phyloP scores from a whole-genome alignment of 495 filamentous ascomycete genomes.

The Penicillium arizonense region DNA sequence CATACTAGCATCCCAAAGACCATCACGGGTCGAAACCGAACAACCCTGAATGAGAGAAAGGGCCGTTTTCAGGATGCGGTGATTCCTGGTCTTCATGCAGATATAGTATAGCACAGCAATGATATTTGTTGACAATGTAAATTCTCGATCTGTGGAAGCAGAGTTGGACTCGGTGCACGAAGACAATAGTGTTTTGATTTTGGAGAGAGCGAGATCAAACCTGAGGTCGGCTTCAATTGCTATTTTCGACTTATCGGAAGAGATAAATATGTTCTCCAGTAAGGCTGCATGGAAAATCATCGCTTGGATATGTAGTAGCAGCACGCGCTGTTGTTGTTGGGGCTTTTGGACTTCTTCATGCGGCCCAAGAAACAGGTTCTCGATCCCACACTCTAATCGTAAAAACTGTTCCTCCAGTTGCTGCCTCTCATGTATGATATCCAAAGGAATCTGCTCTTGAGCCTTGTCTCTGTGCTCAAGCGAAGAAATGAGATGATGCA shows the following conservation, averaged over 20 bases:
- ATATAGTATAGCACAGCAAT: conserved; percentile 18
- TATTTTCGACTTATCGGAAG: neutral
- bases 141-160: neutral
- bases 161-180: neutral
- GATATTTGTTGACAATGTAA: conserved; percentile 19
- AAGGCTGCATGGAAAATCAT: conserved; percentile 11
- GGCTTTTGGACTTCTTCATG: neutral
- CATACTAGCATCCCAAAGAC: conserved; percentile 18
- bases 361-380: neutral
- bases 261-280: conserved; percentile 9
- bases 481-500: conserved; percentile 13
- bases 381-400: conserved; percentile 1
- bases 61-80: neutral
- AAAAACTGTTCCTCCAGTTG: conserved; percentile 7
- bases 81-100: conserved; percentile 17
- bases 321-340: neutral
- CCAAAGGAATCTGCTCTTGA: conserved; percentile 5
- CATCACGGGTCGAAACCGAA: conserved; percentile 12
- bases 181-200: conserved; percentile 11
- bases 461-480: conserved; percentile 4
- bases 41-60: conserved; percentile 13
- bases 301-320: conserved; percentile 10
- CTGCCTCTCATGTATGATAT: conserved; percentile 11
- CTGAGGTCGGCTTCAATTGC: neutral
- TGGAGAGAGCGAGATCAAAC: conserved; percentile 5